phyloP scores from a whole-genome alignment of 2,329 filamentous ascomycete species.

The Aureobasidium sp. region DNA sequence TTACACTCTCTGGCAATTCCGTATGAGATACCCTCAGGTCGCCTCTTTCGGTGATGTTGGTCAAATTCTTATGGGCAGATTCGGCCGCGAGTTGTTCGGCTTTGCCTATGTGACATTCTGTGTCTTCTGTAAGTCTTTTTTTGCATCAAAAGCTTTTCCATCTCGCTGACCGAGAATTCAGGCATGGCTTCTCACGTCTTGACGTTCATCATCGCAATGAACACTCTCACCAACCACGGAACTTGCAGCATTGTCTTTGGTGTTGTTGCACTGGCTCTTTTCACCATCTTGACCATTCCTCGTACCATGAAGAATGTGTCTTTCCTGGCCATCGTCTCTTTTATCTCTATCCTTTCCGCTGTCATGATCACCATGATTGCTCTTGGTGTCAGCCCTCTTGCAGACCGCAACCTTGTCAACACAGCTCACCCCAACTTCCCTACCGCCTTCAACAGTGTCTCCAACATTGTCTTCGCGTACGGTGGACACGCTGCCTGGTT shows the following conservation, averaged over 20 bases:
- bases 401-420: slow-evolving; percentile 36
- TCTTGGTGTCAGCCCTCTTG: slow-evolving; percentile 45
- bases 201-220: slow-evolving; percentile 63
- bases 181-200: slow-evolving; percentile 62
- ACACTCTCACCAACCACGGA: slow-evolving; percentile 55
- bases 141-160: neutral
- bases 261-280: slow-evolving; percentile 51
- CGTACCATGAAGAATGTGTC: slow-evolving; percentile 56
- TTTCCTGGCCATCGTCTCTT: slow-evolving; percentile 55
- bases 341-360: slow-evolving; percentile 55
- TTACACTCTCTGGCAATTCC: slow-evolving; percentile 55
- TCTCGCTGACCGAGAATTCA: neutral
- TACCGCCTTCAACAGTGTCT: slow-evolving; percentile 54
- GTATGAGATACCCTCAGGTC: slow-evolving; percentile 44
- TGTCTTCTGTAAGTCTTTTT: slow-evolving; percentile 43
- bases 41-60: slow-evolving; percentile 62
- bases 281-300: slow-evolving; percentile 53
- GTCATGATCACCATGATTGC: slow-evolving; percentile 62
- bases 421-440: slow-evolving; percentile 35
- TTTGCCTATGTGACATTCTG: slow-evolving; percentile 58
- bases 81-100: slow-evolving; percentile 59
- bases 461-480: slow-evolving; percentile 65
- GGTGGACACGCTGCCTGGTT: slow-evolving; percentile 61
- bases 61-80: slow-evolving; percentile 54
- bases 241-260: slow-evolving; percentile 60